phyloP scores from a whole-genome alignment of 2,329 filamentous ascomycete genomes.

The Parasarocladium wereldwijsianum region DNA sequence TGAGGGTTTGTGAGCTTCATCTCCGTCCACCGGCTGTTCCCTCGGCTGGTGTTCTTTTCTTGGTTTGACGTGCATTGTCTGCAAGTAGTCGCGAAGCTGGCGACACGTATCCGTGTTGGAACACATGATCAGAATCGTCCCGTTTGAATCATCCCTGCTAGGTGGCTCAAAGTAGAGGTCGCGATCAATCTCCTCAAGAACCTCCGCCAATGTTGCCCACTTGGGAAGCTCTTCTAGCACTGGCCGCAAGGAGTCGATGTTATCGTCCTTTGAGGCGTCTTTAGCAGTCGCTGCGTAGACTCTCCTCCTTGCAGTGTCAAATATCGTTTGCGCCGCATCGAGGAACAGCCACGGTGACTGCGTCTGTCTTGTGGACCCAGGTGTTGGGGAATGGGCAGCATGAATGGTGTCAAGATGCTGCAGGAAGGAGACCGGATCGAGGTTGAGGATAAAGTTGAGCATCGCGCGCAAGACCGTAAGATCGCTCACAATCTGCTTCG shows the following conservation, averaged over 20 bases:
- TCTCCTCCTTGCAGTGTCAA: constrained; percentile 73
- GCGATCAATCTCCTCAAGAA: constrained; percentile 83
- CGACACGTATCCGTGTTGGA: constrained; percentile 72
- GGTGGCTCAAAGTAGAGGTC: constrained; percentile 74
- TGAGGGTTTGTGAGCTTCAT: constrained; percentile 48
- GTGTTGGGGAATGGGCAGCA: constrained; percentile 75
- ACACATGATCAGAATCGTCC: constrained; percentile 93
- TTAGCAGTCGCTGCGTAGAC: constrained; percentile 64
- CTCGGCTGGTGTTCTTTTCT: constrained; percentile 21
- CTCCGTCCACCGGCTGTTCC: constrained; percentile 27
- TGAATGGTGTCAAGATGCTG: constrained; percentile 90
- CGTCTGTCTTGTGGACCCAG: constrained; percentile 73
- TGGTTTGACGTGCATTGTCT: constrained; percentile 70
- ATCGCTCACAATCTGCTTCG: constrained; percentile 85
- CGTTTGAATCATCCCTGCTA: constrained; percentile 69
- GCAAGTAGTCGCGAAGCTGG: constrained; percentile 80
- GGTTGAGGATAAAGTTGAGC: constrained; percentile 66
- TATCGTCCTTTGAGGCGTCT: constrained; percentile 27
- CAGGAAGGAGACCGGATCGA: constrained; percentile 82
- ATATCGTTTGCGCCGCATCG: constrained; percentile 87
- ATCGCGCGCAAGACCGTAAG: constrained; percentile 70
- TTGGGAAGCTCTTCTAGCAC: constrained; percentile 92
- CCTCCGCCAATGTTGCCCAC: constrained; percentile 78
- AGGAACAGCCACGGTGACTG: constrained; percentile 95
- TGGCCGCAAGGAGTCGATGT: constrained; percentile 52